Evolutionary conservation across 305 asterid species (phyloP), one percentile per base, ranked within the genome.

Genomic region (Ilex paraguariensis): DNA sequence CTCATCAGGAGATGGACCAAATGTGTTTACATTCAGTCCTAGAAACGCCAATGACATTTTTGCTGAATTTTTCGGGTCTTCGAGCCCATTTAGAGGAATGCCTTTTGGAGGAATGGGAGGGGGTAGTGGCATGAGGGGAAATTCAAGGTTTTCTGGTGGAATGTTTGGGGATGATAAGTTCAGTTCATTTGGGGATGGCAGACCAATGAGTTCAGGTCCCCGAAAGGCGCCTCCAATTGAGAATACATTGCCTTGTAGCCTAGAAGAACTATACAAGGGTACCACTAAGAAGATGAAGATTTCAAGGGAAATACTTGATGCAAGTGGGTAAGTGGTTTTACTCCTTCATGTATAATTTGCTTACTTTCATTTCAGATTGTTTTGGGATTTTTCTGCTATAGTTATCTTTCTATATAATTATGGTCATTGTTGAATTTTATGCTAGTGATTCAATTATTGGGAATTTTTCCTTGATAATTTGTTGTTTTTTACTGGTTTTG

Each of bases 201-300:
- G 91, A 21, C 72, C 81, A 4, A 71, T 79, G 88, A 73, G 74
- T 58, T 63, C 90, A 0, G 87, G 73, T 14, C 95, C 95, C 1
- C 63, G 87, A n/a, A 91, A 88, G 76, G 95, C 83, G 3, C 80
- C 87, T 2, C 86, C 91, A 0, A 84, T 88, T 4, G 96, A 88
- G 68, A 83, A 85, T 50, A 80, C 69, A 57, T 65, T 91, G 70
- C 86, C 90, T 33, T 91, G 97, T 70, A 82, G 80, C 64, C 74
- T 90, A n/a, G 97, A 90, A 67, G 97, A 90, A 36, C 82, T 90
- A 5, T 90, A 85, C 75, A 90, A 87, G 60, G 97, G 97, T 56
- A 70, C 84, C 51, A 76, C 97, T 15, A 90, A 87, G 79, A 85
- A 77, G 88, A 87, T 91, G 97, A 91, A 84, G 63, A 91, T 91